Evolutionary conservation across 164 flowering plant species (phyloP).

Genomic region (Saururus chinensis): DNA sequence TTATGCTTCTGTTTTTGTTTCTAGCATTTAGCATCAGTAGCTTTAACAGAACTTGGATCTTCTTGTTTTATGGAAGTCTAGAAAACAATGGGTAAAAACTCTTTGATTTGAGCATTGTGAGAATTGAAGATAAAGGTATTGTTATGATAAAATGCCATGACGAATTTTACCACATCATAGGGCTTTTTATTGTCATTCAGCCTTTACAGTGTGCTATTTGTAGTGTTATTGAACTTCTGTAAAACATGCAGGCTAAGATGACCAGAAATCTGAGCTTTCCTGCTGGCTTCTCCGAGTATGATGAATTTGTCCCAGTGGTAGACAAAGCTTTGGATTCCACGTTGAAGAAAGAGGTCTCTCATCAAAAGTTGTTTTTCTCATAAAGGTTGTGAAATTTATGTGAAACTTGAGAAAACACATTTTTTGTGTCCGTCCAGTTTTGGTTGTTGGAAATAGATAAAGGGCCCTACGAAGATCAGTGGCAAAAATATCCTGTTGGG

Average conservation of each 20-base stretch:
- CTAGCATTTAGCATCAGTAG: no score
- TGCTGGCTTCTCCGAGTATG: conserved; percentile 35
- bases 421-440: neutral
- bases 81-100: no score
- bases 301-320: conserved; percentile 88
- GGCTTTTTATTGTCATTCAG: neutral
- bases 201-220: neutral
- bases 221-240: neutral
- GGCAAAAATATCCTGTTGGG: no score
- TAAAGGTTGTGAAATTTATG: conserved; percentile 33
- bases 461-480: no score
- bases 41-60: no score
- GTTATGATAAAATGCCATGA: no score
- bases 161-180: neutral
- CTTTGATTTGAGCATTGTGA: no score
- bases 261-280: conserved; percentile 1
- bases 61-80: no score
- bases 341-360: conserved; percentile 51
- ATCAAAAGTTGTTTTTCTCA: conserved; percentile 29
- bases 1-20: no score
- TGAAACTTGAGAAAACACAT: neutral
- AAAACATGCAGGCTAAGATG: conserved; percentile 8
- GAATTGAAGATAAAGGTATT: no score
- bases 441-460: neutral
- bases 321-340: conserved; percentile 81